Base-by-base conservation (phyloP, 345 rosid species). In the Eucalyptus sideroxylon region DNA sequence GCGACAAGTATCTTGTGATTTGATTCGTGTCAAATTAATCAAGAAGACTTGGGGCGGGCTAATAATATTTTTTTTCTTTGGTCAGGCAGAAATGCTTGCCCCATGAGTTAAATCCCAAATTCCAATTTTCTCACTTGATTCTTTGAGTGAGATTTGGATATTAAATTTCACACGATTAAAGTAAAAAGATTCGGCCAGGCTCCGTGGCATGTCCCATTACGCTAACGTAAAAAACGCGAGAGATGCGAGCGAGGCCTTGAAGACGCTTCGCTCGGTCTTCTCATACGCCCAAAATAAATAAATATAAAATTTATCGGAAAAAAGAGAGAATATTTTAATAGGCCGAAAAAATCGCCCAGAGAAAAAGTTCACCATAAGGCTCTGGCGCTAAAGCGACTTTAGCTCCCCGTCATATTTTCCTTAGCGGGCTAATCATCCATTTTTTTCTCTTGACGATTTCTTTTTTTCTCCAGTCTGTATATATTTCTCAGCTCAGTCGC, bases 21-120 rank as follows among this genome's bases (percentile, higher is more conserved):
- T 30, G 16, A 30, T 1, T 30, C 0, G 3, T 65, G 3, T n/a
- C 2, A 4, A 15, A n/a, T 65, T n/a, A 1, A 65, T 12, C 5
- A 14, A 8, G 19, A n/a, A n/a, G 8, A 23, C 8, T 7, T 15
- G 9, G 6, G 10, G 5, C 0, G 6, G 37, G 77, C 6, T n/a
- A 6, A 53, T 21, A 12, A 60, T 60, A 60, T 27, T 6, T 60
- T 27, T 9, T 60, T 11, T 27, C 31, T 60, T 60, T 1, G 14
- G 4, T 65, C 0, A 4, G 3, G 37, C 77, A 65, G 4, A n/a
- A 56, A 24, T 31, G 10, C 3, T 16, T 69, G 1, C 7, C 23
- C 13, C 42, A 1, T 3, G 17, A 8, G 3, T 16, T 16, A 69
- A 69, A 16, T 17, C 12, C 42, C 21, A 16, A 69, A 31, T 69